A percentile compares a stretch with the other conserved stretches of the same genome.
These are phyloP conservation scores for Pichia eremophila DNA, from an alignment of 805 yeast genomes.

Conservation along the genomic window DNA sequence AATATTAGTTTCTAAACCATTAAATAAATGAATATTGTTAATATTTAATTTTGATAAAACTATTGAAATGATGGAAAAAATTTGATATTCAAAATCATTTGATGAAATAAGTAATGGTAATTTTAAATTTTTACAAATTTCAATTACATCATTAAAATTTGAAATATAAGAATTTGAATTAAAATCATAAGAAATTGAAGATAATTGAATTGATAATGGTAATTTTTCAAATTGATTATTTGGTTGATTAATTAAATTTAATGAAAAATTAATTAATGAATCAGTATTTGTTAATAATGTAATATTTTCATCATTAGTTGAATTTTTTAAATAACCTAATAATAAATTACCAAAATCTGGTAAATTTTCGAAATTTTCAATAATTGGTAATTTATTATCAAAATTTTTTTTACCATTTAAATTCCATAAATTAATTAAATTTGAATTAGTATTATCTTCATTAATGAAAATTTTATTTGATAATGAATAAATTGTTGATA, in stretches of 20 bases:
- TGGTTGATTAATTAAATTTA: constrained; percentile 35
- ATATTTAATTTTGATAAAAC: constrained; percentile 52
- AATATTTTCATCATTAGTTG: constrained; percentile 9
- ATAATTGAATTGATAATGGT: constrained; percentile 63
- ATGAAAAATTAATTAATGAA: constrained; percentile 59
- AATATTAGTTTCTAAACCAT: constrained; percentile 59
- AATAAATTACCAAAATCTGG: constrained; percentile 77
- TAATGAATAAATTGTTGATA: constrained; percentile 44
- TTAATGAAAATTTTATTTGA: constrained; percentile 56
- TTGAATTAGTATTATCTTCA: constrained; percentile 25
- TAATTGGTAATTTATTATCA: constrained; percentile 48
- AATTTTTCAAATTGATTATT: constrained; percentile 26
- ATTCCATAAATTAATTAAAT: constrained; percentile 60
- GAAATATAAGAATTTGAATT: constrained; percentile 41
- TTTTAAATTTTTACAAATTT: constrained; percentile 52
- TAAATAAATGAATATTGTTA: constrained; percentile 68
- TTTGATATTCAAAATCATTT: constrained; percentile 54
- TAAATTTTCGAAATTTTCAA: constrained; percentile 60
- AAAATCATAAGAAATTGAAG: constrained; percentile 66
- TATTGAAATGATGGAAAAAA: constrained; percentile 52
- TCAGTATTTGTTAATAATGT: constrained; percentile 61
- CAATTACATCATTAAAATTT: constrained; percentile 54
- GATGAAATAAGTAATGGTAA: constrained; percentile 66
- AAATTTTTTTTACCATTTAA: constrained; percentile 41
- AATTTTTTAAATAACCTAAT: constrained; percentile 51